Percentiles rank a stretch among this genome's conserved stretches.
phyloP scores from a whole-genome alignment of 257 asterid species.

The Solanum etuberosum region DNA sequence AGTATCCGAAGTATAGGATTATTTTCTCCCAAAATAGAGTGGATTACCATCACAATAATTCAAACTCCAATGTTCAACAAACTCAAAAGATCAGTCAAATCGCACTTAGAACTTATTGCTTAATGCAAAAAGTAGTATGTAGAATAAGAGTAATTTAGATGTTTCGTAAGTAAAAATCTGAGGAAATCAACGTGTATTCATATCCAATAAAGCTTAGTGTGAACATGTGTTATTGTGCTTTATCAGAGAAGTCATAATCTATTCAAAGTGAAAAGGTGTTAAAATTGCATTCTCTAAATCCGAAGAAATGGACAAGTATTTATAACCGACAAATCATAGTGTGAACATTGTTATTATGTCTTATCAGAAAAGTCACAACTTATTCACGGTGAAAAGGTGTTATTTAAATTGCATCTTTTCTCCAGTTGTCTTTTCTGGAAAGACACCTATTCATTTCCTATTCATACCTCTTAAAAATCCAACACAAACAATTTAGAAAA shows the following conservation, averaged over 20 bases:
- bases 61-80: neutral
- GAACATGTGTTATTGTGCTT: neutral
- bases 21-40: neutral
- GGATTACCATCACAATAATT: neutral
- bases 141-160: neutral
- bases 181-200: neutral
- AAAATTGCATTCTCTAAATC: neutral
- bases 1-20: no score
- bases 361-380: neutral
- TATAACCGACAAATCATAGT: neutral
- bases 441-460: neutral
- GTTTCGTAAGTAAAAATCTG: neutral
- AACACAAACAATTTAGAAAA: neutral
- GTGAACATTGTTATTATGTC: neutral
- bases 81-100: neutral
- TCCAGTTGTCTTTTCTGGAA: neutral
- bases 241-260: neutral
- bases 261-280: neutral
- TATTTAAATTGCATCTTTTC: neutral
- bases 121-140: neutral
- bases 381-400: neutral
- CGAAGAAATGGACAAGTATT: fast-evolving
- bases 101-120: neutral
- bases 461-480: neutral
- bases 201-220: neutral